Base-by-base conservation (phyloP, 352 stramenopile species). In the Globisporangium viniferum region DNA sequence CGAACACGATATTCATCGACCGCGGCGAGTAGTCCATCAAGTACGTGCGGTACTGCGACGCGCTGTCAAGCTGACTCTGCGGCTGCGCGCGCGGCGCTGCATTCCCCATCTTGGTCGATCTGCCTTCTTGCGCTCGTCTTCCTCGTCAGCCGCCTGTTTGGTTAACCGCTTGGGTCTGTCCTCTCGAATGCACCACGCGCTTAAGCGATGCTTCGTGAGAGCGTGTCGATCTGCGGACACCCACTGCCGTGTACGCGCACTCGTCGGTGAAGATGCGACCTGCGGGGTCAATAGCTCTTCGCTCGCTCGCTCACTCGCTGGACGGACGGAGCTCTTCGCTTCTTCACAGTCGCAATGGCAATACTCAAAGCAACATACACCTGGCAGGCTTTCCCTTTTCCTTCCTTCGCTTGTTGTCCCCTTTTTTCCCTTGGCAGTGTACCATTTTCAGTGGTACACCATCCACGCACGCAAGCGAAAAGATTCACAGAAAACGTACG, bases 1-100 rank as follows among this genome's bases (percentile, higher is more conserved):
- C 81, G 59, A 93, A 96, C 73, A 96, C 87, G 73, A 96, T 90
- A 64, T 94, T 91, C 83, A 94, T 92, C 5, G 78, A 84, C 9
- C 79, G 81, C 41, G 85, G 86, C 59, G 83, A 89, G 76, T 94
- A 96, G 67, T 92, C 88, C 86, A 96, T 93, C 20, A 96, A 73
- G 71, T 92, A 94, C 54, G 86, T 96, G 22, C 88, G 88, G 70
- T 92, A 94, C 66, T 96, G 88, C 60, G 88, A 96, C 70, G 84
- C 80, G 41, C 79, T 94, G 78, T 96, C 88, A 56, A 92, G 73
- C 64, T 86, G 81, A 65, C 77, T 91, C 69, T 81, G 82, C 63
- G 85, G 81, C 74, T 93, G 84, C 46, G 88, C 86, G 46, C 88
- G 86, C 44, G 88, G 86, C 62, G 88, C 88, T 15, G 88, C 88